phyloP scores from a whole-genome alignment of 768 basidiomycete species.

The Pholiota conissans region DNA sequence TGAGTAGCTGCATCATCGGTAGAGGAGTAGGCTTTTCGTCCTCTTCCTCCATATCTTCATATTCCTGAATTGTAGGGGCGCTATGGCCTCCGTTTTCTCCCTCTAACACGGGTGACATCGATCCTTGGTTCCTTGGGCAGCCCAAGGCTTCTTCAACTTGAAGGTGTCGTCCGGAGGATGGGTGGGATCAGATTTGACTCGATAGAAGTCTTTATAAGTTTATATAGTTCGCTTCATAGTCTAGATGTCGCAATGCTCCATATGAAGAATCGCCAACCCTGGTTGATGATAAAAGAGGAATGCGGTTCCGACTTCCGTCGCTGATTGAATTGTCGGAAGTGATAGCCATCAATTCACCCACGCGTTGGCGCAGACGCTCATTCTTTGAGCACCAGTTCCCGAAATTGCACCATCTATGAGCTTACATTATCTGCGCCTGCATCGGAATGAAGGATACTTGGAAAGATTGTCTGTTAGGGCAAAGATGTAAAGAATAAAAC shows the following conservation, averaged over 20 bases:
- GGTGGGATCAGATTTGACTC: not conserved
- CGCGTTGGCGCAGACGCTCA: too few species aligned
- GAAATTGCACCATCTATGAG: too few species aligned
- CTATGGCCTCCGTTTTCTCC: not conserved
- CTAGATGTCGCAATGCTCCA: not conserved
- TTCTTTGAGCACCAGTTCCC: too few species aligned
- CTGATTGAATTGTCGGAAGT: not conserved
- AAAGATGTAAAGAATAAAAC: too few species aligned
- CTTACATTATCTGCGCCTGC: not conserved
- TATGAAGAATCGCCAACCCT: not conserved
- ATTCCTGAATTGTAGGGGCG: not conserved
- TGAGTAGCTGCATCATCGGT: conserved; percentile 39
- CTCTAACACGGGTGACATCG: not conserved
- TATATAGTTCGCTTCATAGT: not conserved
- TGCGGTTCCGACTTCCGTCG: not conserved
- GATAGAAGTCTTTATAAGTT: not conserved
- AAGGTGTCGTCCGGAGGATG: not conserved
- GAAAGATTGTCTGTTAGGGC: too few species aligned
- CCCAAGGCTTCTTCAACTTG: not conserved
- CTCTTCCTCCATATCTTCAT: conserved; percentile 4
- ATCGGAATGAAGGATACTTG: not conserved
- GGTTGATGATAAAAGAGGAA: not conserved
- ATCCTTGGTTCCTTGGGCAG: not conserved
- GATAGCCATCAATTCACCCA: not conserved
- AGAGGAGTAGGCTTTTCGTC: conserved; percentile 32